Conservation (phyloP, 2,329 filamentous ascomycete species). For the Pseudopithomyces chartarum region DNA sequence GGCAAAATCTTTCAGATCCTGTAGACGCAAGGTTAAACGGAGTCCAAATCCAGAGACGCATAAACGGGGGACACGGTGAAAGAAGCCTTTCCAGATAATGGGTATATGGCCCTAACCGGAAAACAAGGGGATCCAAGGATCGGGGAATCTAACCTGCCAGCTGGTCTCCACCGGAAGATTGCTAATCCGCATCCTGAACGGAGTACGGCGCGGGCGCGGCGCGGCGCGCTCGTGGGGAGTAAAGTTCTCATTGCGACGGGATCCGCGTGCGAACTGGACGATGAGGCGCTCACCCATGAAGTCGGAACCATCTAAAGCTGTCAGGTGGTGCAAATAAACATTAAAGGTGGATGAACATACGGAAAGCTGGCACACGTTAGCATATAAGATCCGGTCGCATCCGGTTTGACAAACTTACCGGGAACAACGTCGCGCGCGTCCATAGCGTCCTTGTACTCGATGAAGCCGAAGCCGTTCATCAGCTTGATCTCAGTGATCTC, state of each 20-base stretch:
- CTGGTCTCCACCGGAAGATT: constrained; percentile 97
- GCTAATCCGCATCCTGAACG: constrained; percentile 96
- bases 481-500: constrained; percentile 99
- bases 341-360: constrained; percentile 50
- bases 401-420: constrained; percentile 64
- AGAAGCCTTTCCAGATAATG: constrained; percentile 46
- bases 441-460: constrained; percentile 98
- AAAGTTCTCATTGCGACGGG: constrained; percentile 70
- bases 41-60: constrained; percentile 44
- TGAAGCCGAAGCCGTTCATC: constrained; percentile 99
- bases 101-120: constrained; percentile 43
- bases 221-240: constrained; percentile 67
- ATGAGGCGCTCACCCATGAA: constrained; percentile 98
- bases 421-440: constrained; percentile 98
- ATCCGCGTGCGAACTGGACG: constrained; percentile 96
- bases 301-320: constrained; percentile 80
- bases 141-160: constrained; percentile 96
- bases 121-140: constrained; percentile 50
- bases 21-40: constrained; percentile 82
- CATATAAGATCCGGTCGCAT: constrained; percentile 1
- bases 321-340: constrained; percentile 19
- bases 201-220: constrained; percentile 87
- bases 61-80: constrained; percentile 38
- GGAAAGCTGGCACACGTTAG: constrained; percentile 56
- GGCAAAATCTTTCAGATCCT: constrained; percentile 99